These are phyloP conservation scores for sorghum (Sorghum bicolor) DNA, from an alignment of 176 grass and related monocot species.

Conservation along the genomic window DNA sequence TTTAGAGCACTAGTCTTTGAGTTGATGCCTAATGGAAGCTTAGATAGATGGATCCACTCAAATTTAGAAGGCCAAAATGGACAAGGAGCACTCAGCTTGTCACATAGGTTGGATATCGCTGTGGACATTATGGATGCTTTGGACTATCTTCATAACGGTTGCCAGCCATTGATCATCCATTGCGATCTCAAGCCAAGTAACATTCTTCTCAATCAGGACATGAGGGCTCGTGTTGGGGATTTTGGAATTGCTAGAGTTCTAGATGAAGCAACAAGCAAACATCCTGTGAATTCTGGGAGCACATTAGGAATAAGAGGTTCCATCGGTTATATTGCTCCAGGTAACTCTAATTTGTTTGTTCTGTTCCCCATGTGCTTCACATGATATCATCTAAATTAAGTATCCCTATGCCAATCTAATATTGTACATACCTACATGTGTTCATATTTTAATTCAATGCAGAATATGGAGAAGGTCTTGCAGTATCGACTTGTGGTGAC, in stretches of 20 bases:
- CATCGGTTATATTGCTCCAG: constrained; percentile 55
- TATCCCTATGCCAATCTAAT: no score
- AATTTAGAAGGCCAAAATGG: neutral
- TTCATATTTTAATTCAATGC: neutral
- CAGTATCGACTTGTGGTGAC: neutral
- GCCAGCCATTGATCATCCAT: constrained; percentile 36
- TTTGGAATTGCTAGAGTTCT: constrained; percentile 46
- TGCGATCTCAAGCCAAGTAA: constrained; percentile 68
- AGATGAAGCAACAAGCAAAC: neutral
- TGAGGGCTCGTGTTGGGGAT: constrained; percentile 45
- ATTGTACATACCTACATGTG: no score
- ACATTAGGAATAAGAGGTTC: constrained; percentile 40
- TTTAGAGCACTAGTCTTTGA: constrained; percentile 37
- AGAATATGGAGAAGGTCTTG: constrained; percentile 12
- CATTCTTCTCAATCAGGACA: constrained; percentile 47
- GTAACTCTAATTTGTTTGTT: neutral
- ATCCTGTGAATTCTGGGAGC: neutral
- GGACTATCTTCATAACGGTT: constrained; percentile 26
- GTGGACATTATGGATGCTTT: constrained; percentile 29
- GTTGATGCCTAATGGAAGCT: constrained; percentile 30
- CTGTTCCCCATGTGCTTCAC: neutral
- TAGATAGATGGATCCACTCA: constrained; percentile 43
- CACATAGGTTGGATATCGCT: constrained; percentile 9
- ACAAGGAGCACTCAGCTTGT: neutral
- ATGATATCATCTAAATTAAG: neutral